These are phyloP conservation scores for Colletotrichum sidae DNA, from an alignment of 2,329 filamentous ascomycete genomes.

Conservation along the genomic window DNA sequence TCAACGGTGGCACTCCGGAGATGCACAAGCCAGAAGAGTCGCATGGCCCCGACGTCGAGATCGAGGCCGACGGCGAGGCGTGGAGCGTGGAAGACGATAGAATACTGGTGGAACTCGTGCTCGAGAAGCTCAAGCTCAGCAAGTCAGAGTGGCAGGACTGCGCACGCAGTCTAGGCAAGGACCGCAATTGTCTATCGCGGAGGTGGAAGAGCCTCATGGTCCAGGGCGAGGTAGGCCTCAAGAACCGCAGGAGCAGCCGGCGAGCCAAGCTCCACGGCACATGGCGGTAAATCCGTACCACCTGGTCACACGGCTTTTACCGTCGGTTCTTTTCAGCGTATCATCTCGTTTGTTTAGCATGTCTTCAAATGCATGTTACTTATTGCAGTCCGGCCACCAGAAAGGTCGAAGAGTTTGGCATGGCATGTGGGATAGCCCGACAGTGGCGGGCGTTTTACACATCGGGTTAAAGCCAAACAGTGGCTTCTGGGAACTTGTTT, in stretches of 20 bases:
- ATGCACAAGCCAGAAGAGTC: constrained; percentile 39
- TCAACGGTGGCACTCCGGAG: constrained; percentile 42
- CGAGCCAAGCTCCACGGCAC: constrained; percentile 65
- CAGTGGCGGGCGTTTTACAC: constrained; percentile 5
- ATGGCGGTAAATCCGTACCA: constrained; percentile 57
- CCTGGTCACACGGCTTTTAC: no score
- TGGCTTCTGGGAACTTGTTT: neutral
- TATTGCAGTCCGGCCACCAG: neutral
- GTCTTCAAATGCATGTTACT: neutral
- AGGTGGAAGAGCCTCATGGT: constrained; percentile 74
- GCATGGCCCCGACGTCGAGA: constrained; percentile 53
- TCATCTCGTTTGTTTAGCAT: constrained; percentile 12
- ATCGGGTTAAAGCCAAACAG: no score
- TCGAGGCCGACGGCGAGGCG: constrained; percentile 57
- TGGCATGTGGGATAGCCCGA: constrained; percentile 8
- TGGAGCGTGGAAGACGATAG: constrained; percentile 75
- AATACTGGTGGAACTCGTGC: constrained; percentile 73
- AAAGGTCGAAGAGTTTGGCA: neutral
- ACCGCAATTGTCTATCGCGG: constrained; percentile 66
- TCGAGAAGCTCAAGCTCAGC: constrained; percentile 73
- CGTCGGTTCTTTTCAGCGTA: constrained; percentile 3
- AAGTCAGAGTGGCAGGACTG: constrained; percentile 77
- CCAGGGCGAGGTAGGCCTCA: constrained; percentile 70
- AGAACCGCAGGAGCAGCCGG: constrained; percentile 55
- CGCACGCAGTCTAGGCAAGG: constrained; percentile 71